Evolutionary conservation across 768 basidiomycete genomes (phyloP).

Genomic region (Phylloporus arenicola): DNA sequence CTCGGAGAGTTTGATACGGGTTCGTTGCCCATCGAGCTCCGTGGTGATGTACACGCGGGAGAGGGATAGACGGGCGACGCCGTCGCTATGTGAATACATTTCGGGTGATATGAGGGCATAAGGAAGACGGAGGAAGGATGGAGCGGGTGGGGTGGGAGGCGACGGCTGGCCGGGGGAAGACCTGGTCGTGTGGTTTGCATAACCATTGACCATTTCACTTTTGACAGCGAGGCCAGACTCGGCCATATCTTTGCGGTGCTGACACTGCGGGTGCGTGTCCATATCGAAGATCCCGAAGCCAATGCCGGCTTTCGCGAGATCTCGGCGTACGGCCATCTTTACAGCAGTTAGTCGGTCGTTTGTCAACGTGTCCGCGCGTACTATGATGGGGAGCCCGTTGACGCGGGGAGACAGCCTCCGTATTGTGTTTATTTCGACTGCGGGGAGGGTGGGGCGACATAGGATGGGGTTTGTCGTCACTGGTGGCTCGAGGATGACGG

Average conservation of each 20-base stretch:
- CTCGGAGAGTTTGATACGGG: no score
- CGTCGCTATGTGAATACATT: conserved; percentile 79
- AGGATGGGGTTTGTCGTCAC: conserved; percentile 67
- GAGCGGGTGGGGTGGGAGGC: conserved; percentile 64
- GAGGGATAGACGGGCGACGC: conserved; percentile 51
- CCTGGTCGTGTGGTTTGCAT: conserved; percentile 46
- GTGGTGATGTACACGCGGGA: no score
- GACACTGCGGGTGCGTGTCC: conserved; percentile 50
- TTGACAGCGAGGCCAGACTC: conserved; percentile 39
- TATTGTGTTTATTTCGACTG: conserved; percentile 70
- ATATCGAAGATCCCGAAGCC: conserved; percentile 88
- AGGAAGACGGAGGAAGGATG: conserved; percentile 63
- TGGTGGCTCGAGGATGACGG: conserved; percentile 76
- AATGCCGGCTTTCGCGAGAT: conserved; percentile 79
- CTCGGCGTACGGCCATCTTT: conserved; percentile 73
- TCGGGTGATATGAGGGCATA: conserved; percentile 83
- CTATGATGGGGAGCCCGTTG: conserved; percentile 84
- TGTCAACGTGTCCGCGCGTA: conserved; percentile 74
- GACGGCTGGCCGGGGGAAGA: conserved; percentile 47
- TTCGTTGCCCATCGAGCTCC: no score
- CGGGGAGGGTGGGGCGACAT: conserved; percentile 61
- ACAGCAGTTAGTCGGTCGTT: conserved; percentile 77
- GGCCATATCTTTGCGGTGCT: conserved; percentile 40
- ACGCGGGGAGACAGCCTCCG: conserved; percentile 74
- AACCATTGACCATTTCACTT: conserved; percentile 51